phyloP scores from a whole-genome alignment of 495 filamentous ascomycete genomes.

The Talaromyces stipitatus region DNA sequence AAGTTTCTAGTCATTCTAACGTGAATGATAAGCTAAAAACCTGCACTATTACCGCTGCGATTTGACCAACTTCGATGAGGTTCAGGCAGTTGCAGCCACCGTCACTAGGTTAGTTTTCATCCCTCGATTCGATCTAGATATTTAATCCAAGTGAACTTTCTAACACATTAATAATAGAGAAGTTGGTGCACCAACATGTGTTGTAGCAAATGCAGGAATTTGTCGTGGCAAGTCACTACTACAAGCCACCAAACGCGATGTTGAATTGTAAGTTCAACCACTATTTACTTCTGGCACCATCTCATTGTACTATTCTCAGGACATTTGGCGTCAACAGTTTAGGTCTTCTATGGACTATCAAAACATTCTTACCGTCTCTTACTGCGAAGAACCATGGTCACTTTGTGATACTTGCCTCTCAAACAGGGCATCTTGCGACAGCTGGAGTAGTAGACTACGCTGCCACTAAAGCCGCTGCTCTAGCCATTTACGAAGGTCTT shows the following conservation, averaged over 20 bases:
- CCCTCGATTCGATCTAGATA: not conserved
- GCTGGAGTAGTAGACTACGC: conserved; percentile 54
- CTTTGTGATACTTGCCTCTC: conserved; percentile 67
- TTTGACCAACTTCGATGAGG: conserved; percentile 55
- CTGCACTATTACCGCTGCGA: conserved; percentile 67
- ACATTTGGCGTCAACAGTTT: not conserved
- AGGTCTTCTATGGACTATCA: conserved; percentile 42
- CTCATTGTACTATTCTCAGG: conserved; percentile 56
- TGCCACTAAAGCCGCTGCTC: conserved; percentile 64
- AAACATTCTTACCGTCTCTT: conserved; percentile 71
- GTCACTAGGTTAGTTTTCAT: conserved; percentile 29
- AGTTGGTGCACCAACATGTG: conserved; percentile 7
- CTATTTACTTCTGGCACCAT: conserved; percentile 63
- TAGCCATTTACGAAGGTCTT: conserved; percentile 54
- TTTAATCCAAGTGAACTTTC: not conserved
- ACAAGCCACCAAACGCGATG: conserved; percentile 50
- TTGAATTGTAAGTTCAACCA: conserved; percentile 23
- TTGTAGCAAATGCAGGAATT: conserved; percentile 78
- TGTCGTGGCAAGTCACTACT: conserved; percentile 59
- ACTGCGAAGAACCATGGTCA: conserved; percentile 52
- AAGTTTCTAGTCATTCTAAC: not conserved
- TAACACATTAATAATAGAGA: not conserved
- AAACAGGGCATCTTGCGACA: conserved; percentile 62
- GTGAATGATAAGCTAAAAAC: not conserved
- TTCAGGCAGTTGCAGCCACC: conserved; percentile 49